Evolutionary conservation across 2,329 filamentous ascomycete genomes (phyloP), one percentile per base, ranked within the genome.

Genomic region (Fusarium vanettenii): DNA sequence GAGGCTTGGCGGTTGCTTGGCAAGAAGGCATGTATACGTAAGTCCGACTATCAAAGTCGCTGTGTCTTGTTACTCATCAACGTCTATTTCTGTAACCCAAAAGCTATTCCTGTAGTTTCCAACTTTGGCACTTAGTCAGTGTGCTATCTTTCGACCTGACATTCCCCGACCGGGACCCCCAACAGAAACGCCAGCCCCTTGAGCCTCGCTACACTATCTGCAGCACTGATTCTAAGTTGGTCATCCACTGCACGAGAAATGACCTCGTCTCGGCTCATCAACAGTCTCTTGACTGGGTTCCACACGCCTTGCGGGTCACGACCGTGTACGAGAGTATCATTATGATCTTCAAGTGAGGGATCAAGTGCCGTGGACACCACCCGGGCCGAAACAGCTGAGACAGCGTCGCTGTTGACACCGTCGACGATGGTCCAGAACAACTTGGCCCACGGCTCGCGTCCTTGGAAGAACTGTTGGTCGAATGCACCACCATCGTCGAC

Each of bases 351-450:
- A 10, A 18, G 45, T 7, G 66, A 20, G 8, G 33, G 64, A 35
- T 45, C 22, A 31, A 50, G 57, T 3, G 9, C 31, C 60, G 33
- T 63, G 39, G 66, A 72, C 35, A 62, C 55, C 20, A 41, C 20
- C 50, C 25, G 31, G 43, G 63, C 29, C 14, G 60, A 67, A 13
- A 39, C 29, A 27, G 60, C 69, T 25, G 60, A 66, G 25, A 70
- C 50, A 41, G 57, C 41, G 48, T 62, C 4, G 20, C 66, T 22
- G 41, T 59, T 48, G 39, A 72, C 48, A 8, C 41, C 67, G 27
- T 74, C 59, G 57, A 50, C n/a, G 20, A 64, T 35, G 27, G 31
- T 62, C 80, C 80, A 82, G 71, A 80, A 81, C 6, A 82, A 61
- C 13, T 67, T 68, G 45, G 78, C 77, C 71, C 79, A 79, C 0